Percentiles rank a stretch among this genome's conserved stretches.
phyloP scores from a whole-genome alignment of 1,284 basidiomycete species.

The Boletellus deceptivus region DNA sequence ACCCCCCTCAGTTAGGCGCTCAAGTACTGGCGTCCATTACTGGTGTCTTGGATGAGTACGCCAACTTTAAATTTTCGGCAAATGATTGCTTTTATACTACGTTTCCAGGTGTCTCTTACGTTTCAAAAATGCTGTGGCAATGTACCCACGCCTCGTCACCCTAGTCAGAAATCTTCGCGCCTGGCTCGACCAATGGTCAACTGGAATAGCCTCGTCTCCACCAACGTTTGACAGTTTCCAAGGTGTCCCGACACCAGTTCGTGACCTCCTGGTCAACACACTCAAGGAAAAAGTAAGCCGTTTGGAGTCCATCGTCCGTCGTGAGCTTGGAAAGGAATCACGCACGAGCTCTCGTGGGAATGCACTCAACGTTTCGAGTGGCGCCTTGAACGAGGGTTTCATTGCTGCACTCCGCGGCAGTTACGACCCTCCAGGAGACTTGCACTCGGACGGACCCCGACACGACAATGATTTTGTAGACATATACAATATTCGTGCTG shows the following conservation, averaged over 20 bases:
- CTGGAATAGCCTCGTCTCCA: constrained; percentile 36
- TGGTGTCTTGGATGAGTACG: constrained; percentile 54
- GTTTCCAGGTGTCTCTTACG: constrained; percentile 51
- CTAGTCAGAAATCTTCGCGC: constrained; percentile 42
- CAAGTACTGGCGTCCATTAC: constrained; percentile 50
- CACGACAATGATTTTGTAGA: constrained; percentile 65
- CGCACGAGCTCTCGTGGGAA: constrained; percentile 17
- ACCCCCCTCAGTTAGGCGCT: constrained; percentile 32
- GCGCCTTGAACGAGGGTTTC: constrained; percentile 31
- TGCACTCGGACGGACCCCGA: constrained; percentile 49
- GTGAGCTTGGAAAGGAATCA: constrained; percentile 30
- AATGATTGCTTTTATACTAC: background rate
- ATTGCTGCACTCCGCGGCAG: constrained; percentile 39
- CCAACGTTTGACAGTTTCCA: constrained; percentile 38
- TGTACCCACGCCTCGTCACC: constrained; percentile 43
- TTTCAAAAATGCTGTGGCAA: constrained; percentile 53
- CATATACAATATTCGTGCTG: constrained; percentile 55
- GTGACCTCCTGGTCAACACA: constrained; percentile 38
- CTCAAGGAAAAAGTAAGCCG: constrained; percentile 42
- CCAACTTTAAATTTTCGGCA: background rate
- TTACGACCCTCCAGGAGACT: constrained; percentile 56
- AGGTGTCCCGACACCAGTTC: constrained; percentile 24
- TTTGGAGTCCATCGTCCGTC: constrained; percentile 44
- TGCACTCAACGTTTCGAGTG: background rate
- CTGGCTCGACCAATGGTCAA: constrained; percentile 50